Base-by-base conservation (phyloP, 208 protist genomes). In the Crithidia bombi region DNA sequence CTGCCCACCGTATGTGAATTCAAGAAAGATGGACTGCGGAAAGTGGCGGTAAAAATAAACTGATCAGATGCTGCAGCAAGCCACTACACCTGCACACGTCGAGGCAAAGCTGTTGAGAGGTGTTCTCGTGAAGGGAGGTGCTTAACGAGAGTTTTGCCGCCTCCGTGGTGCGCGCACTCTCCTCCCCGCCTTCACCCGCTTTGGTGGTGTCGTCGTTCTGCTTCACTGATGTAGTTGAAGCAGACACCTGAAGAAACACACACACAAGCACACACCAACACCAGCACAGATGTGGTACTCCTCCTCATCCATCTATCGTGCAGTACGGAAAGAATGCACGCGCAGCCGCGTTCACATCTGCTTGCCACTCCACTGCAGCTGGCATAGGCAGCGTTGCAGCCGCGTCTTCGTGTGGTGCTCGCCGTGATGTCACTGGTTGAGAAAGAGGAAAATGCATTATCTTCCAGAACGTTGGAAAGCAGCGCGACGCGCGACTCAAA, bases 401-500 rank as follows among this genome's bases (percentile, higher is more conserved):
- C 25, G 65, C 38, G 14, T 43, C 38, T n/a, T n/a, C n/a, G n/a
- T n/a, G n/a, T n/a, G n/a, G n/a, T n/a, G n/a, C n/a, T n/a, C n/a
- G n/a, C n/a, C n/a, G n/a, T n/a, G n/a, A n/a, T n/a, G n/a, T n/a
- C n/a, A n/a, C n/a, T n/a, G n/a, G n/a, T n/a, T n/a, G 15, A 28
- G 10, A 21, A 12, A 35, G 35, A 9, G 56, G 65, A 0, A 23
- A 39, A 11, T 39, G 47, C 2, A 38, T 12, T 14, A 47, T 54
- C 41, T 73, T 73, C 73, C 73, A 73, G 26, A 73, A 73, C 0
- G 73, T 79, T 6, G 63, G 57, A 32, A 79, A 79, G 14, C 52
- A 52, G 5, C 65, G 54, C 25, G 47, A 52, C 21, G 25, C 44
- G 19, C 21, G 21, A 21, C 19, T 21, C 44, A 6, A 5, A 5